Percentiles rank a stretch among this genome's conserved stretches.
phyloP scores from a whole-genome alignment of 805 yeast genomes.

The Lipomyces yamadae region DNA sequence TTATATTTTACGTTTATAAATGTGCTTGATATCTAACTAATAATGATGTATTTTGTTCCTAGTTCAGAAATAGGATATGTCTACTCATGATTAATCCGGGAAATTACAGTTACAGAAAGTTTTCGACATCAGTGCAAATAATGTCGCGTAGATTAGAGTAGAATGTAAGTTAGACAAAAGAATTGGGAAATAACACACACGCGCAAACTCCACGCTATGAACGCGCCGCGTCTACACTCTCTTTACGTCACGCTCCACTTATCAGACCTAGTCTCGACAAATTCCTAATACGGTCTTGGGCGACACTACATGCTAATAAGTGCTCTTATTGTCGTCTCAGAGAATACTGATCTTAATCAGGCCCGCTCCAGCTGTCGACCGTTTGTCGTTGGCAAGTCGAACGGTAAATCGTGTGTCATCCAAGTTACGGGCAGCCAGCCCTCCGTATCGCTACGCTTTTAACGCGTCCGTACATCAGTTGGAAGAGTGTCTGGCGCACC shows the following conservation, averaged over 20 bases:
- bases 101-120: no score
- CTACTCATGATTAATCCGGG: no score
- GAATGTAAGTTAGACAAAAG: no score
- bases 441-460: neutral
- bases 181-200: no score
- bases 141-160: no score
- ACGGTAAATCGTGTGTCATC: neutral
- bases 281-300: neutral
- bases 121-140: no score
- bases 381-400: neutral
- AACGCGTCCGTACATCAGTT: neutral
- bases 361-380: neutral
- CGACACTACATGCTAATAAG: neutral
- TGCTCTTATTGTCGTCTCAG: neutral
- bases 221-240: no score
- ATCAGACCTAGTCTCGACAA: neutral
- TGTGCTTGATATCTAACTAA: neutral
- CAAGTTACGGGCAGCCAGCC: neutral
- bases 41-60: neutral
- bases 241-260: no score
- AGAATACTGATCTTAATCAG: neutral
- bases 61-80: neutral
- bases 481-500: neutral
- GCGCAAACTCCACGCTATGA: no score
- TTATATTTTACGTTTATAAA: neutral